phyloP scores from a whole-genome alignment of 2,329 filamentous ascomycete species.

The Aureobasidium lini region DNA sequence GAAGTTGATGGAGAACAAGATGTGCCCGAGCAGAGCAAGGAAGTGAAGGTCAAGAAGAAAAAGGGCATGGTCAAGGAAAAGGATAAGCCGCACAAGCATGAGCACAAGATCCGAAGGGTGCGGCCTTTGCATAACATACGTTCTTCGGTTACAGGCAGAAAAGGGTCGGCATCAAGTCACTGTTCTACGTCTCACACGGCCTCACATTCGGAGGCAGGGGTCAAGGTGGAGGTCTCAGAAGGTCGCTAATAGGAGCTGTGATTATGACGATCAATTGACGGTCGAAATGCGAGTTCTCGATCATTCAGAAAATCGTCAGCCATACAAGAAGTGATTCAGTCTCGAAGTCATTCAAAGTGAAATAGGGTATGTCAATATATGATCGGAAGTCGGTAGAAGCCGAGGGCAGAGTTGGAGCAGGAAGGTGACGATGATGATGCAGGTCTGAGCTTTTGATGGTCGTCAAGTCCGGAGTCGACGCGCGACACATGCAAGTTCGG shows the following conservation, averaged over 20 bases:
- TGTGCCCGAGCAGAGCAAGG: background rate
- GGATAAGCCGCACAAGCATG: background rate
- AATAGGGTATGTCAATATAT: background rate
- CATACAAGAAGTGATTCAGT: too few relatives aligned
- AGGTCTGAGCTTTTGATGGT: slow-evolving; percentile 1
- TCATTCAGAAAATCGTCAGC: too few relatives aligned
- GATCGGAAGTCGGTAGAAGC: background rate
- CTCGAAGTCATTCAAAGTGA: background rate
- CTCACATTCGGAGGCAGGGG: too few relatives aligned
- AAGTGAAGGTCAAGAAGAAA: background rate
- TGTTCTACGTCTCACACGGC: background rate
- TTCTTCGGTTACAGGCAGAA: background rate
- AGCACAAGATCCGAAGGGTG: background rate
- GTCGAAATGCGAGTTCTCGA: too few relatives aligned
- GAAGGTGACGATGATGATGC: background rate
- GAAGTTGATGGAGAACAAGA: background rate
- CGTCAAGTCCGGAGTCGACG: slow-evolving; percentile 1
- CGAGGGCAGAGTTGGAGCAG: background rate
- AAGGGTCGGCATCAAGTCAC: background rate
- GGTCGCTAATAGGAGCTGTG: too few relatives aligned
- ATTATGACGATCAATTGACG: too few relatives aligned
- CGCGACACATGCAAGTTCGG: slow-evolving; percentile 6
- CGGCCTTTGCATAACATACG: background rate
- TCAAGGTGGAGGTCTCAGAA: too few relatives aligned
- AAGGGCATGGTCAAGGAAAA: background rate